phyloP scores from a whole-genome alignment of 2,329 filamentous ascomycete species.

The Lasiodiplodia sp. region DNA sequence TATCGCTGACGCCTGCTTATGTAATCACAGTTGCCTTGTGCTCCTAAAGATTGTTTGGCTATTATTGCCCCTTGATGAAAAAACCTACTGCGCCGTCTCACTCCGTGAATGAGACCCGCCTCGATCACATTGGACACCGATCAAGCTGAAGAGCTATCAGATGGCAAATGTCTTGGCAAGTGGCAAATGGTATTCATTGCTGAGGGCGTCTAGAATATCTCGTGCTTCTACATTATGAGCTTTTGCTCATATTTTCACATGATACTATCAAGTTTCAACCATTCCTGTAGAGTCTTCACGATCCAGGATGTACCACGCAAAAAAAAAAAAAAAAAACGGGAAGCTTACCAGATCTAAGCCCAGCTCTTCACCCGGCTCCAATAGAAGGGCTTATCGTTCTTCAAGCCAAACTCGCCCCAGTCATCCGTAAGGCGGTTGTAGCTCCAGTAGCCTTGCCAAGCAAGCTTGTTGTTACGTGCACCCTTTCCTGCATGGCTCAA shows the following conservation, averaged over 20 bases:
- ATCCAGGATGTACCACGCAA: not conserved
- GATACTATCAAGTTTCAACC: not conserved
- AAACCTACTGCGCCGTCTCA: no score
- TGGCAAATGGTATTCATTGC: not conserved
- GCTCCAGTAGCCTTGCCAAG: conserved; percentile 90
- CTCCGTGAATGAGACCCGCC: not conserved
- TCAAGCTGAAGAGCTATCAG: not conserved
- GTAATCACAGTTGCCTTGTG: no score
- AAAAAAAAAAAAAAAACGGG: not conserved
- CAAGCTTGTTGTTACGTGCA: conserved; percentile 82
- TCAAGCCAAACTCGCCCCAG: conserved; percentile 79
- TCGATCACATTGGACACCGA: not conserved
- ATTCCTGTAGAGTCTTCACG: not conserved
- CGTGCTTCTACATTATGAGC: not conserved
- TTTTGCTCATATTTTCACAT: not conserved
- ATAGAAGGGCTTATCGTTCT: conserved; percentile 67
- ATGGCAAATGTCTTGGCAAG: not conserved
- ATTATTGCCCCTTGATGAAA: no score
- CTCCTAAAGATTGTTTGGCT: no score
- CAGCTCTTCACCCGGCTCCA: conserved; percentile 69
- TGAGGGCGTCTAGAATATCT: not conserved
- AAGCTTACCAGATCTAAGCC: conserved; percentile 45
- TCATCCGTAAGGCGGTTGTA: conserved; percentile 91
- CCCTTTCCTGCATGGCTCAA: conserved; percentile 67
- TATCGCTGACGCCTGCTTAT: no score